Conservation (phyloP, 1,284 basidiomycete genomes). For the Rhodofomes roseus region DNA sequence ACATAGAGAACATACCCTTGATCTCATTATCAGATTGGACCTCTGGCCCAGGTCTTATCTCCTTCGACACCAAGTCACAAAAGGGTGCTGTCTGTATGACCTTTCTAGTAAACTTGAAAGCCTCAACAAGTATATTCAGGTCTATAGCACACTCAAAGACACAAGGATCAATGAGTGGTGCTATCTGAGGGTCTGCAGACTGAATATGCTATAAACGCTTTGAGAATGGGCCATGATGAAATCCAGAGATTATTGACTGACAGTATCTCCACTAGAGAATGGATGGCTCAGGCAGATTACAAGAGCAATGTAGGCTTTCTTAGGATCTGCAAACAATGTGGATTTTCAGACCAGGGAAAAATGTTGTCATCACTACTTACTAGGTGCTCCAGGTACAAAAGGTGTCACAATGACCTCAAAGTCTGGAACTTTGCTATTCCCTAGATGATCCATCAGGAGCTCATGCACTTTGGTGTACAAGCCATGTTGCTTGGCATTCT, state of each 20-base stretch:
- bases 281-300: conserved; percentile 8
- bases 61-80: neutral
- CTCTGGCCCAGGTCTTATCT: conserved; percentile 3
- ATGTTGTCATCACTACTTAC: no score
- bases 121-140: conserved; percentile 23
- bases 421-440: no score
- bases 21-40: conserved; percentile 9
- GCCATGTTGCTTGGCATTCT: neutral
- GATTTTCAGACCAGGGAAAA: no score
- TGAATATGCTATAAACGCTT: conserved; percentile 26
- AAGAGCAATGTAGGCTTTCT: neutral
- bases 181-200: conserved; percentile 31
- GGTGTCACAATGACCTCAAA: no score
- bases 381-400: no score
- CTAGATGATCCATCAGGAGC: no score
- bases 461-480: neutral
- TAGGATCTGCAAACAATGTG: no score
- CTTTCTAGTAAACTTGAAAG: conserved; percentile 1
- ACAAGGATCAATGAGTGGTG: conserved; percentile 38
- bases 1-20: neutral
- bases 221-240: neutral
- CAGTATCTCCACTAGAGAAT: conserved; percentile 34
- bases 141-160: conserved; percentile 37
- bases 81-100: conserved; percentile 22
- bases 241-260: conserved; percentile 10